phyloP scores from a whole-genome alignment of 768 basidiomycete genomes.

The Tricholomella constricta region DNA sequence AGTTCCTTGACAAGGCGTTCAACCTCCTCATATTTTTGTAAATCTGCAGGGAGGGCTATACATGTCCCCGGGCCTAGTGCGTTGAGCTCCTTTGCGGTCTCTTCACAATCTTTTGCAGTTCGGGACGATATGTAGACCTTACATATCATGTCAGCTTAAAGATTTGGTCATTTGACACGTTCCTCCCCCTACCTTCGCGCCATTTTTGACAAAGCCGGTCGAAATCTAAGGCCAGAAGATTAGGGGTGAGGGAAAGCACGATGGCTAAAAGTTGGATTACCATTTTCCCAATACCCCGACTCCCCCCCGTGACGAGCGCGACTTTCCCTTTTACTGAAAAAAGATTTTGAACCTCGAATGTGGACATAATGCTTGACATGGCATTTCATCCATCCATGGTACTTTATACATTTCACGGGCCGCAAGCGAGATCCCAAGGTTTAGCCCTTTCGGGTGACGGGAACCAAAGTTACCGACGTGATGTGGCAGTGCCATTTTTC shows the following conservation, averaged over 20 bases:
- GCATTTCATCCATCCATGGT: background rate
- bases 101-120: constrained; percentile 49
- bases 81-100: constrained; percentile 54
- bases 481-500: background rate
- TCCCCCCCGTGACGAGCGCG: constrained; percentile 68
- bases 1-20: constrained; percentile 53
- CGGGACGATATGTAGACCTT: constrained; percentile 68
- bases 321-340: constrained; percentile 56
- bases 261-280: constrained; percentile 27
- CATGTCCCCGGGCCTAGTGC: constrained; percentile 56
- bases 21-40: constrained; percentile 56
- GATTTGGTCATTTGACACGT: constrained; percentile 33
- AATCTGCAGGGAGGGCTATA: constrained; percentile 53
- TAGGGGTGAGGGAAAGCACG: too few species aligned
- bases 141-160: background rate
- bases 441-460: too few species aligned
- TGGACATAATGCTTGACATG: constrained; percentile 31
- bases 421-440: too few species aligned
- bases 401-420: too few species aligned
- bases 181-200: constrained; percentile 35
- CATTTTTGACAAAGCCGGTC: constrained; percentile 61
- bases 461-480: background rate
- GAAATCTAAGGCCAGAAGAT: constrained; percentile 47
- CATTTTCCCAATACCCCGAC: constrained; percentile 68
- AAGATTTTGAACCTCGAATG: constrained; percentile 36